Evolutionary conservation across 2,329 filamentous ascomycete genomes (phyloP), one percentile per base, ranked within the genome.

Genomic region (Zymoseptoria crescenta): DNA sequence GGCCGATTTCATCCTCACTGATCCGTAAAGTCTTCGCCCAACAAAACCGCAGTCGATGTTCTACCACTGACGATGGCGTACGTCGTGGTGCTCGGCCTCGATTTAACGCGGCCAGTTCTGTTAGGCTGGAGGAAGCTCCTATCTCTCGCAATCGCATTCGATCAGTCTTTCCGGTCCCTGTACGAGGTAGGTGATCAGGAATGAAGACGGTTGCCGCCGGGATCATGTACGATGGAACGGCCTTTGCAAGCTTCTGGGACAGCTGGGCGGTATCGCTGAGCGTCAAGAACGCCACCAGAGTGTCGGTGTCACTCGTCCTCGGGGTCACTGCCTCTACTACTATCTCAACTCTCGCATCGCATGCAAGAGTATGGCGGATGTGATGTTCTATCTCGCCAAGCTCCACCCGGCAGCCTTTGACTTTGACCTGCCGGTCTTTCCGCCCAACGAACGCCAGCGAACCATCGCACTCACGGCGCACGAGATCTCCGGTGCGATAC

Each of bases 331-430:
- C 35, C 13, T 41, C 35, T 16, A 41, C 35, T 16, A 41, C 35
- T 41, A 41, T 16, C 35, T 41, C 35, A 9, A 41, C 9, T 13
- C 35, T 41, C 16, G 35, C 35, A 16, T 41, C 35, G 35, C 35
- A 41, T 16, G 35, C 35, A 9, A 41, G 35, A 41, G 3, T 13
- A 4, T 41, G 35, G 10, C 35, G 35, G 10, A 41, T 16, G 16
- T 41, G 35, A 16, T 2, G 16, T 41, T 41, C 35, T 16, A 41
- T 16, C 3, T 41, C 90, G 1, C 82, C 81, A 9, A 90, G 80
- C 68, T 94, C 89, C 35, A 95, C 84, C 49, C 87, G 78, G 64
- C 91, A 87, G 0, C 90, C 89, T 30, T 88, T 82, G 8, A 94
- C 77, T 69, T 93, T 94, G 56, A 92, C 78, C 71, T 93, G 88